Evolutionary conservation across 192 early-diverging fungal genomes (phyloP).

Genomic region (Gigaspora rosea): DNA sequence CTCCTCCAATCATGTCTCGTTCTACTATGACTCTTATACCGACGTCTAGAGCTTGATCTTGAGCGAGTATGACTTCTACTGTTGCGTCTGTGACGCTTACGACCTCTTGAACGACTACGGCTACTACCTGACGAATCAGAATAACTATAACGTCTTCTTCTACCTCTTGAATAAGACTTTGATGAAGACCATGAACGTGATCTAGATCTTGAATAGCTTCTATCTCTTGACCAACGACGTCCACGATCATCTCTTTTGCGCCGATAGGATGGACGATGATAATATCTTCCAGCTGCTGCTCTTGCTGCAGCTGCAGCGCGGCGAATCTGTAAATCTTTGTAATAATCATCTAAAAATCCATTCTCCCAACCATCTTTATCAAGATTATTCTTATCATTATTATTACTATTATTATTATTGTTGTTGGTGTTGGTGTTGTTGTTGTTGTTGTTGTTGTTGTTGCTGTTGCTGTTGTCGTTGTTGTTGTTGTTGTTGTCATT

Average conservation of each 20-base stretch:
- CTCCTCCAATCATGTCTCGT: slow-evolving; percentile 12
- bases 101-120: slow-evolving; percentile 15
- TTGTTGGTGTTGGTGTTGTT: too few species aligned
- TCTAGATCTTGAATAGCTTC: slow-evolving; percentile 24
- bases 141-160: slow-evolving; percentile 23
- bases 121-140: slow-evolving; percentile 27
- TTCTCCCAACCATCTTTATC: slow-evolving; percentile 32
- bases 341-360: slow-evolving; percentile 31
- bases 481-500: neutral
- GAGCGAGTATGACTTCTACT: slow-evolving; percentile 21
- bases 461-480: too few species aligned
- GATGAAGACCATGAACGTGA: slow-evolving; percentile 18
- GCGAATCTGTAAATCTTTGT: slow-evolving; percentile 21
- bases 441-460: too few species aligned
- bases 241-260: slow-evolving; percentile 17
- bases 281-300: slow-evolving; percentile 12
- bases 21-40: slow-evolving; percentile 23
- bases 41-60: slow-evolving; percentile 18
- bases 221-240: slow-evolving; percentile 22
- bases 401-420: too few species aligned
- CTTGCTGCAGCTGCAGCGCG: slow-evolving; percentile 14
- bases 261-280: neutral
- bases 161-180: slow-evolving; percentile 7
- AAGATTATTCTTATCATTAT: slow-evolving; percentile 7
- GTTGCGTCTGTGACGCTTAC: slow-evolving; percentile 13